These are phyloP conservation scores for Brassica incana DNA, from an alignment of 345 rosid species.

Conservation along the genomic window DNA sequence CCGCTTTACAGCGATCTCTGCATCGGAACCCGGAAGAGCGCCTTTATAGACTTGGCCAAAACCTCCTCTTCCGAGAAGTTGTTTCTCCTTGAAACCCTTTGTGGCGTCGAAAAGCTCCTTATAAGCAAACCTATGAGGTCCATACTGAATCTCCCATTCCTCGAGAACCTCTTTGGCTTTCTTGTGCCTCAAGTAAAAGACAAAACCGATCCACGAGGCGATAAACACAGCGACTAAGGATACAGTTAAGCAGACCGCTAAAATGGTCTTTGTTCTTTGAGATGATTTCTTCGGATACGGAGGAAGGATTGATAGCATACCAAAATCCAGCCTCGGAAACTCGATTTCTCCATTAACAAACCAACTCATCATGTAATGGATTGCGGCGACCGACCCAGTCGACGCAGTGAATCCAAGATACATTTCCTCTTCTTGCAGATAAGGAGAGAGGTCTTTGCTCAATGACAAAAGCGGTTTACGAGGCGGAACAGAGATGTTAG, in stretches of 20 bases:
- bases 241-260: conserved; percentile 14
- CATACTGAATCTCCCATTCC: conserved; percentile 55
- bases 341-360: conserved; percentile 42
- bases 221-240: conserved; percentile 21
- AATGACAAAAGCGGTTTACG: conserved; percentile 53
- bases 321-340: conserved; percentile 37
- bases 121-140: conserved; percentile 55
- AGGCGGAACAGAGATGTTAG: conserved; percentile 5
- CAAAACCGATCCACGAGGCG: conserved; percentile 17
- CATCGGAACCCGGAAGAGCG: conserved; percentile 39
- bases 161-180: conserved; percentile 45
- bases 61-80: conserved; percentile 55
- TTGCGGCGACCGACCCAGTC: conserved; percentile 41
- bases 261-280: conserved; percentile 34
- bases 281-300: conserved; percentile 45
- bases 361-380: conserved; percentile 63
- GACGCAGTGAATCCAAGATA: conserved; percentile 65
- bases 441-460: conserved; percentile 42
- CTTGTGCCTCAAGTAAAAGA: conserved; percentile 34
- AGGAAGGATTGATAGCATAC: conserved; percentile 44
- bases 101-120: conserved; percentile 49
- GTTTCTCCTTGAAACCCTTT: conserved; percentile 47
- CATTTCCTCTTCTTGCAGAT: conserved; percentile 41
- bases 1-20: conserved; percentile 55
- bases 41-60: conserved; percentile 62